Base-by-base conservation (phyloP, 2,329 filamentous ascomycete genomes). In the Lecanicillium sp. region DNA sequence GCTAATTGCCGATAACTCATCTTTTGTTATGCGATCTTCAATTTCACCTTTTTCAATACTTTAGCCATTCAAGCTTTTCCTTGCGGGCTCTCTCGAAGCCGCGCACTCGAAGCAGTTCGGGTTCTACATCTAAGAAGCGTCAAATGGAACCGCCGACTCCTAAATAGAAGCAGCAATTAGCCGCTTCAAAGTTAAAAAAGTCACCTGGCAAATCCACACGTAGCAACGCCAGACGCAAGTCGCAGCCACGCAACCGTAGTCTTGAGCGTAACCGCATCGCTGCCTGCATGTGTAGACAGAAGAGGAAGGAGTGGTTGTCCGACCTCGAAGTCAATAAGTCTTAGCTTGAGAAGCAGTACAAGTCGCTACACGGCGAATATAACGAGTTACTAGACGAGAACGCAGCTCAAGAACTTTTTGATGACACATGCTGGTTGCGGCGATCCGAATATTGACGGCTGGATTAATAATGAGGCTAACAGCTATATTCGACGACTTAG, bases 281-380 rank as follows among this genome's bases (percentile, higher is more conserved):
- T 0, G 83, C 83, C 2, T 82, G 78, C 54, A 86, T 85, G 53
- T 87, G 82, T 51, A 74, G 83, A 4, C 73, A 81, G 51, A 85
- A 84, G 58, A 75, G 74, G 50, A 77, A 75, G 56, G 59, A 65
- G 47, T 73, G 67, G 63, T 64, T 71, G 16, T 57, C 57, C 11
- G 63, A 67, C n/a, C 51, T 75, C 16, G 68, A 75, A 43, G 63
- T 67, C 38, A 62, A 59, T 5, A 67, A 65, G 40, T 46, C 54
- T 9, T 58, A 52, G 1, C 48, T 75, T 32, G 71, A 75, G 50
- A 50, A 47, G 5, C 58, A 64, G 29, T 61, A 75, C 47, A 50
- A 48, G 9, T 50, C 54, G 7, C 57, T 76, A 22, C 65, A 65
- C 11, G 50, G 55, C 46, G 65, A 73, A 46, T 61, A 62, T 41